Percentiles rank a stretch among this genome's conserved stretches.
Conservation (phyloP, 176 grass and related monocot genomes). For the Luzula sylvatica region DNA sequence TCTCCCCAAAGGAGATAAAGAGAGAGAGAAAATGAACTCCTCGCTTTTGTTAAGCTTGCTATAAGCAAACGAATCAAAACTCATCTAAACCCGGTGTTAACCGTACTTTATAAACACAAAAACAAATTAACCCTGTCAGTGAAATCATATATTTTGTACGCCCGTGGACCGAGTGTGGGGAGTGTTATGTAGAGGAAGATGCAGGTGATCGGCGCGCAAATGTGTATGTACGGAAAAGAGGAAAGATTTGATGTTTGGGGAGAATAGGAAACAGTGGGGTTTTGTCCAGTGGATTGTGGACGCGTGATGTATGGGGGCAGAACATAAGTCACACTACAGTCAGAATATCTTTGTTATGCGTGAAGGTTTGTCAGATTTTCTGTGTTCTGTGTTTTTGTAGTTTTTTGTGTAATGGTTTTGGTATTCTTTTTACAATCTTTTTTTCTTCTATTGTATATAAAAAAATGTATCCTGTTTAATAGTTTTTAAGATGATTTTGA, state of each 20-base stretch:
- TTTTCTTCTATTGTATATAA: too few species aligned
- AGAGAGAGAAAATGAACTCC: not conserved
- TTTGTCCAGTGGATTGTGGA: too few species aligned
- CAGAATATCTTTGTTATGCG: too few species aligned
- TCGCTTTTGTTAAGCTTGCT: slow-evolving; percentile 8
- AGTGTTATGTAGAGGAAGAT: not conserved
- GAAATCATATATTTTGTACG: not conserved
- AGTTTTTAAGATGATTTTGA: too few species aligned
- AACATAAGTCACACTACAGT: too few species aligned
- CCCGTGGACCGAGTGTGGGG: not conserved
- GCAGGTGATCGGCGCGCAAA: slow-evolving; percentile 4
- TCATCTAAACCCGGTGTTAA: not conserved
- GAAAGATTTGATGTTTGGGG: not conserved
- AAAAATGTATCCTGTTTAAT: too few species aligned
- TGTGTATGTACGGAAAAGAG: not conserved
- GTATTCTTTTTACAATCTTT: too few species aligned
- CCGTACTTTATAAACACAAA: too few species aligned
- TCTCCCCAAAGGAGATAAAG: not conserved
- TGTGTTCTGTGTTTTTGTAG: too few species aligned
- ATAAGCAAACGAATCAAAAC: not conserved
- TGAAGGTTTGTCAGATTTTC: too few species aligned
- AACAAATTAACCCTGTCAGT: not conserved
- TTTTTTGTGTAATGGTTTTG: too few species aligned
- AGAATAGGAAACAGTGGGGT: not conserved
- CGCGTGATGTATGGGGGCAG: too few species aligned